Conservation (phyloP, 371 early-diverging fungal genomes). For the Smittium mucronatum region DNA sequence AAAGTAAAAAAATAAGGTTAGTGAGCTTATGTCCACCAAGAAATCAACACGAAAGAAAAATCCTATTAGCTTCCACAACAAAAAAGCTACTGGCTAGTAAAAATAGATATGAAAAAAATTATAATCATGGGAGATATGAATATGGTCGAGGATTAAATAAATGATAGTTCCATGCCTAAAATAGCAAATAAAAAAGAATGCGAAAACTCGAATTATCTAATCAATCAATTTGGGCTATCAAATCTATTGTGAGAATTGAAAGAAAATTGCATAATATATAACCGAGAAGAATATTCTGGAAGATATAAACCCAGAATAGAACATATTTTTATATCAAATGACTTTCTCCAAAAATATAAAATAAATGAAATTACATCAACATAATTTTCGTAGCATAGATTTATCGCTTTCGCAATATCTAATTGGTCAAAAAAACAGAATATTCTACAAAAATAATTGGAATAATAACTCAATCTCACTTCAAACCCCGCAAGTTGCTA, state of each 20-base stretch:
- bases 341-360: no score
- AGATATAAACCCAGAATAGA: constrained; percentile 7
- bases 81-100: neutral
- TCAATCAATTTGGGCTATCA: neutral
- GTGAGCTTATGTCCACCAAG: neutral
- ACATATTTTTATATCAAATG: constrained; percentile 7
- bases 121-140: constrained; percentile 9
- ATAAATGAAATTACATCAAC: no score
- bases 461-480: no score
- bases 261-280: neutral
- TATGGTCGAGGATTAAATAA: constrained; percentile 6
- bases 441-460: no score
- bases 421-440: no score
- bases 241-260: neutral
- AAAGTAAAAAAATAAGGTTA: constrained; percentile 1
- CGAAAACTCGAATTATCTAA: neutral
- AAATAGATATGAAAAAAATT: constrained; percentile 3
- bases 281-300: neutral
- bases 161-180: constrained; percentile 6
- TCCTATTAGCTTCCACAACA: neutral
- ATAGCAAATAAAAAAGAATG: constrained; percentile 1
- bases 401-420: no score
- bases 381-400: no score
- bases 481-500: no score
- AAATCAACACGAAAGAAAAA: constrained; percentile 1